A percentile compares a stretch with the other conserved stretches of the same genome.
Evolutionary conservation across 148 eudicot genomes (phyloP).

Genomic region (Spergularia bocconei): DNA sequence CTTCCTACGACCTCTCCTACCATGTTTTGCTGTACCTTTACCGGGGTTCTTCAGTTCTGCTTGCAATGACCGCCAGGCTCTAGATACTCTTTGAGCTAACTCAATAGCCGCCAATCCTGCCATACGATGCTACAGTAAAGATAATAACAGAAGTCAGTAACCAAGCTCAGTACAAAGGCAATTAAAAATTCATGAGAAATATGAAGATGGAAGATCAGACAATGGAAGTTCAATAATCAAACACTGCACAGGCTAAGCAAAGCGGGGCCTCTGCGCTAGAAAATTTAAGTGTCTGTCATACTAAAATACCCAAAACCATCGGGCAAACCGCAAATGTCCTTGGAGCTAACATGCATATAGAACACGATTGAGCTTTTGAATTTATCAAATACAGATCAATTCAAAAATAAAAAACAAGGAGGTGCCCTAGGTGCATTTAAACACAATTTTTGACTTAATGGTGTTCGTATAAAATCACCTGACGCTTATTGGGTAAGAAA

Average conservation of each 20-base stretch:
- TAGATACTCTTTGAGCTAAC: slow-evolving; percentile 94
- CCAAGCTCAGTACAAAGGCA: not conserved
- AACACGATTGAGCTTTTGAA: not conserved
- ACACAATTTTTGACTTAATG: not conserved
- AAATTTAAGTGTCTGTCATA: slow-evolving; percentile 7
- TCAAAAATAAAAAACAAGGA: not conserved
- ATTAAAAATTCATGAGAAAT: not conserved
- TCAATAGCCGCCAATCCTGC: slow-evolving; percentile 98
- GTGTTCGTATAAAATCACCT: slow-evolving; percentile 46
- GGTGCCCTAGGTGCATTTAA: not conserved
- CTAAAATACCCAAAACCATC: not conserved
- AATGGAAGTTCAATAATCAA: not conserved
- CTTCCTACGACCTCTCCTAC: slow-evolving; percentile 72
- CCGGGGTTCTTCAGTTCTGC: slow-evolving; percentile 68
- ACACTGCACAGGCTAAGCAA: not conserved
- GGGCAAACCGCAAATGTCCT: not conserved
- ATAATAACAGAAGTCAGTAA: slow-evolving; percentile 16
- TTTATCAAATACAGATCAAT: not conserved
- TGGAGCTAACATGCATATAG: not conserved
- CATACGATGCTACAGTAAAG: slow-evolving; percentile 82
- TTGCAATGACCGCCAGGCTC: slow-evolving; percentile 85
- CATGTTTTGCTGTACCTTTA: slow-evolving; percentile 62
- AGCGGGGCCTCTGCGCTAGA: not conserved
- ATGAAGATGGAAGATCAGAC: slow-evolving; percentile 1
- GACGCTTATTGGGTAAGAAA: slow-evolving; percentile 84